These are phyloP conservation scores for Staphylotrichum tortipilum DNA, from an alignment of 495 filamentous ascomycete species.

Conservation along the genomic window DNA sequence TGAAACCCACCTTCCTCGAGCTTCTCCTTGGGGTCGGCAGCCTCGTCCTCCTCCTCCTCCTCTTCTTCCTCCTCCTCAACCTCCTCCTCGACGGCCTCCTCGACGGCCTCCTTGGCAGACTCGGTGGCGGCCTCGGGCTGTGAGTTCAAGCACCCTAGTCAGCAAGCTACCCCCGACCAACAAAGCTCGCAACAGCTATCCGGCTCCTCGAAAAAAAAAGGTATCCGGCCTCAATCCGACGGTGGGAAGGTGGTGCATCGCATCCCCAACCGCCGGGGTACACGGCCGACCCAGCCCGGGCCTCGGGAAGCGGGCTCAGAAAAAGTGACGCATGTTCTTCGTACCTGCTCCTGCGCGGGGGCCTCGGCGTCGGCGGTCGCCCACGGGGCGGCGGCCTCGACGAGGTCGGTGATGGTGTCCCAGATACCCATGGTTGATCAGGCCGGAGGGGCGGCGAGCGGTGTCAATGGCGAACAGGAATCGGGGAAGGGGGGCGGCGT, in stretches of 20 bases:
- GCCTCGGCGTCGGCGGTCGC: conserved; percentile 48
- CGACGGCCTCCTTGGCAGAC: conserved; percentile 36
- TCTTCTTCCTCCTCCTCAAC: conserved; percentile 45
- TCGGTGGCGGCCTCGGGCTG: conserved; percentile 23
- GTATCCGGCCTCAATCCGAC: too few relatives aligned
- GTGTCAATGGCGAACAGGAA: conserved; percentile 37
- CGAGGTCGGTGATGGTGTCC: conserved; percentile 44
- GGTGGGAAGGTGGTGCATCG: too few relatives aligned
- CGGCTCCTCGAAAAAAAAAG: too few relatives aligned
- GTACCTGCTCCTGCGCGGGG: conserved; percentile 26
- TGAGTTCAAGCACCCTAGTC: not conserved
- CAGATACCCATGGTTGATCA: conserved; percentile 46
- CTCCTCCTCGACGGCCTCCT: conserved; percentile 36
- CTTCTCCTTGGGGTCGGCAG: conserved; percentile 76
- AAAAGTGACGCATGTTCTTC: conserved; percentile 12
- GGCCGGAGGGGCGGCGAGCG: conserved; percentile 18
- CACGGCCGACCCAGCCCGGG: too few relatives aligned
- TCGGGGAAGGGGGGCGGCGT: too few relatives aligned
- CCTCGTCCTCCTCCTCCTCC: conserved; percentile 86
- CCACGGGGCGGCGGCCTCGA: conserved; percentile 50
- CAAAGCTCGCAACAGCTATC: too few relatives aligned
- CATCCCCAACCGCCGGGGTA: too few relatives aligned
- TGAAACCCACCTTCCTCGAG: conserved; percentile 82
- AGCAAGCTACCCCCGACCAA: too few relatives aligned
- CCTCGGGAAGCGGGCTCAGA: conserved; percentile 2